A percentile compares a stretch with the other conserved stretches of the same genome.
These are phyloP conservation scores for Cytospora schulzeri DNA, from an alignment of 2,329 filamentous ascomycete species.

Conservation along the genomic window DNA sequence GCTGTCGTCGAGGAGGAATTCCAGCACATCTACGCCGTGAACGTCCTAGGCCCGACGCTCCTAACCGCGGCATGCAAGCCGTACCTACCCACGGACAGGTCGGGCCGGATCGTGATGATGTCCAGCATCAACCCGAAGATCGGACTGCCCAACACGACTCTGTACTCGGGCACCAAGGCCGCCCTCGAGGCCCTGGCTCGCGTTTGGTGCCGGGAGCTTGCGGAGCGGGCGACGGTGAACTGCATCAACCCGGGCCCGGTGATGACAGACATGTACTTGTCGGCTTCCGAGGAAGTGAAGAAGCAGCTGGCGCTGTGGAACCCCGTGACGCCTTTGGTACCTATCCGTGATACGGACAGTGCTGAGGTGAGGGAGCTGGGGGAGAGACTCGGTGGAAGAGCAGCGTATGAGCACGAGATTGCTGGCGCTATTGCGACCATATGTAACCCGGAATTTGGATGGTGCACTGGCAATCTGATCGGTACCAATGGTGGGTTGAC, in stretches of 20 bases:
- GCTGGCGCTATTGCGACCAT: conserved; percentile 1
- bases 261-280: conserved; percentile 26
- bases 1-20: conserved; percentile 60
- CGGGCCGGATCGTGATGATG: conserved; percentile 35
- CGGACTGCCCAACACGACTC: conserved; percentile 32
- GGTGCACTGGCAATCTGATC: conserved; percentile 9
- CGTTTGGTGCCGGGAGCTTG: conserved; percentile 34
- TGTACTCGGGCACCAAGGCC: conserved; percentile 36
- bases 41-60: conserved; percentile 46
- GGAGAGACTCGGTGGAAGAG: background rate
- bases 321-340: background rate
- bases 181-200: conserved; percentile 34
- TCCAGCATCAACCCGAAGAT: conserved; percentile 34
- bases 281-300: background rate
- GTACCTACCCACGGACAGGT: conserved; percentile 31
- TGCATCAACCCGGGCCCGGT: conserved; percentile 34
- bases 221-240: conserved; percentile 32
- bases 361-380: conserved; percentile 3
- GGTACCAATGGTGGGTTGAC: conserved; percentile 2
- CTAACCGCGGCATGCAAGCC: conserved; percentile 33
- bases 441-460: conserved; percentile 7
- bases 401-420: conserved; percentile 4
- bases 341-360: conserved; percentile 1
- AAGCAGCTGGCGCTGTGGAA: conserved; percentile 6
- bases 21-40: conserved; percentile 62